Base-by-base conservation (phyloP, 2,329 filamentous ascomycete genomes). In the Exophiala oligosperma region DNA sequence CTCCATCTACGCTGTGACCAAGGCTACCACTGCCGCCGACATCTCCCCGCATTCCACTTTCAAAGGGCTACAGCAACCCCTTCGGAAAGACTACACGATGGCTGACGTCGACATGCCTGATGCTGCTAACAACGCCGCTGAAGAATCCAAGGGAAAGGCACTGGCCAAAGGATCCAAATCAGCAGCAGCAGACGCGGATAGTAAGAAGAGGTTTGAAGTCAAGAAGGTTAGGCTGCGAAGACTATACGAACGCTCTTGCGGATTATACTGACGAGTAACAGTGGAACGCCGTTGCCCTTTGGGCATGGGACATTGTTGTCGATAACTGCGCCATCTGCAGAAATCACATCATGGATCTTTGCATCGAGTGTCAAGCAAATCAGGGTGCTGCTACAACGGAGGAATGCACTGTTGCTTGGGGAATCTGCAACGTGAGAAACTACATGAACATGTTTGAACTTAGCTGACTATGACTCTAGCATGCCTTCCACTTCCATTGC, bases 271-370 rank as follows among this genome's bases (percentile, higher is more conserved):
- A 59, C 14, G 49, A 32, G 29, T 28, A 63, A 44, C 70, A 97
- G 93, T 99, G 94, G 94, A 97, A 97, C 70, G 94, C 94, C 0
- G 94, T 99, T 52, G 92, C 94, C 41, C 83, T 99, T 1, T 99
- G 94, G 94, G 94, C 94, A 0, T 99, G 94, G 94, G 94, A 99
- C 73, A 99, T 99, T 59, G 92, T 97, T 32, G 94, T 99, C 61
- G 94, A 99, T 78, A 99, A 99, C 83, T 99, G 94, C 74, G 94
- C 94, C 69, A 99, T 99, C 73, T 99, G 94, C 81, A 85, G 94
- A 73, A 99, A 99, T 74, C 94, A 99, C 75, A 99, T 99, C 76
- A 99, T 99, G 94, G 94, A 99, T 75, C 82, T 99, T 28, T 99
- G 94, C 75, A 99, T 99, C 69, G 94, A 99, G 73, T 99, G 94